These are phyloP conservation scores for Biscutella auriculata DNA, from an alignment of 441 rosid genomes.

Conservation along the genomic window DNA sequence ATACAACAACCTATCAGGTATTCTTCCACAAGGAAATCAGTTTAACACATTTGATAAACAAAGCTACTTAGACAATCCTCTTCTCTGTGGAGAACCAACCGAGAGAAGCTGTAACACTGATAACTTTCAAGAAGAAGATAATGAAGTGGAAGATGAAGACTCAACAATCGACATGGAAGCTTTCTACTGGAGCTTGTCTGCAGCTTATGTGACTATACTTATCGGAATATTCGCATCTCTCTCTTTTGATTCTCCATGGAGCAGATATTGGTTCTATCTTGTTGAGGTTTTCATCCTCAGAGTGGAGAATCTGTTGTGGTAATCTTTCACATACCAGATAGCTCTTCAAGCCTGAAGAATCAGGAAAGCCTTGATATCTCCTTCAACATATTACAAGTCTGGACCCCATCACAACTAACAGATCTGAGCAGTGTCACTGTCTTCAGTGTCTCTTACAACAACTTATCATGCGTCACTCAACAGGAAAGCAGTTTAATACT, in stretches of 20 bases:
- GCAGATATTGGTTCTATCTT: neutral
- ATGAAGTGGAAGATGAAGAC: neutral
- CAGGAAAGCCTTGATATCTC: conserved; percentile 18
- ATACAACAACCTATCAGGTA: conserved; percentile 15
- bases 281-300: neutral
- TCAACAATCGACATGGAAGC: neutral
- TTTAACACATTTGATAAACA: conserved; percentile 12
- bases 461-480: conserved; percentile 8
- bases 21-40: conserved; percentile 8
- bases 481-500: conserved; percentile 10
- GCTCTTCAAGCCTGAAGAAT: neutral
- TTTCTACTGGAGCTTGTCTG: conserved; percentile 11
- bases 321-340: conserved; percentile 11
- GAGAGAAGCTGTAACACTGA: neutral
- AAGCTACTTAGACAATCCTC: conserved; percentile 8
- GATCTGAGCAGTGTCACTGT: neutral
- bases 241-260: conserved; percentile 6
- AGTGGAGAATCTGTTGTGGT: neutral
- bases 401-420: neutral
- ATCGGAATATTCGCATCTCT: neutral
- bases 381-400: neutral
- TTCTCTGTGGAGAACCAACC: neutral
- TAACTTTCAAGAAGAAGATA: neutral
- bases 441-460: conserved; percentile 15
- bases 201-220: neutral